Evolutionary conservation across 495 filamentous ascomycete species (phyloP).

Genomic region (Hypomontagnella submonticulosa): DNA sequence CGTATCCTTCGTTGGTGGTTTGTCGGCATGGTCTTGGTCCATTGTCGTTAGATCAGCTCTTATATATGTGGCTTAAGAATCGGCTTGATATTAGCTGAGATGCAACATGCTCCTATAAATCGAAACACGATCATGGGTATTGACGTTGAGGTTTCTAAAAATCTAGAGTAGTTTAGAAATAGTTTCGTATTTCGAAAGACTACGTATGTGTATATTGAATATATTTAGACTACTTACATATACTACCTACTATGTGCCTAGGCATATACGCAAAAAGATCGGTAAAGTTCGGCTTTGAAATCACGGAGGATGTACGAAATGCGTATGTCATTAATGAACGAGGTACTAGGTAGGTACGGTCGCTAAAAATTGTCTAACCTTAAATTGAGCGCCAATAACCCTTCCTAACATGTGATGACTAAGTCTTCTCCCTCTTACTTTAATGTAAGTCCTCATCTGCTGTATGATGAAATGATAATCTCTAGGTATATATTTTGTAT

Average conservation of each 20-base stretch:
- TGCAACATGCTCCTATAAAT: no score
- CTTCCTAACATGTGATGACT: conserved; percentile 27
- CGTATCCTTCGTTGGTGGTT: conserved; percentile 1
- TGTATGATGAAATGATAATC: no score
- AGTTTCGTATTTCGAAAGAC: background rate
- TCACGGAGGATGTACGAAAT: background rate
- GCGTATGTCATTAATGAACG: no score
- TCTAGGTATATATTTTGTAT: no score
- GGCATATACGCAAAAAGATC: conserved; percentile 8
- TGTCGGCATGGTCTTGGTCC: conserved; percentile 11
- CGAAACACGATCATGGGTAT: no score
- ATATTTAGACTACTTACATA: background rate
- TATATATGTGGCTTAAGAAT: background rate
- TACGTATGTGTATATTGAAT: background rate
- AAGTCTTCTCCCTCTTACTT: conserved; percentile 15
- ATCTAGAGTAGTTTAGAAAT: no score
- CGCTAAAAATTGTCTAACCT: conserved; percentile 5
- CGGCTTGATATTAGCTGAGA: no score
- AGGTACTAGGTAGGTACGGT: no score
- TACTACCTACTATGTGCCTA: background rate
- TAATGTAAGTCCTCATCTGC: no score
- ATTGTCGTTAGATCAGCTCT: conserved; percentile 15
- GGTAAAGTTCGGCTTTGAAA: conserved; percentile 31
- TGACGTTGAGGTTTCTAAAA: no score
- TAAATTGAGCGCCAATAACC: conserved; percentile 7